These are phyloP conservation scores for Kazachstania bromeliacearum DNA, from an alignment of 805 yeast species.

Conservation along the genomic window DNA sequence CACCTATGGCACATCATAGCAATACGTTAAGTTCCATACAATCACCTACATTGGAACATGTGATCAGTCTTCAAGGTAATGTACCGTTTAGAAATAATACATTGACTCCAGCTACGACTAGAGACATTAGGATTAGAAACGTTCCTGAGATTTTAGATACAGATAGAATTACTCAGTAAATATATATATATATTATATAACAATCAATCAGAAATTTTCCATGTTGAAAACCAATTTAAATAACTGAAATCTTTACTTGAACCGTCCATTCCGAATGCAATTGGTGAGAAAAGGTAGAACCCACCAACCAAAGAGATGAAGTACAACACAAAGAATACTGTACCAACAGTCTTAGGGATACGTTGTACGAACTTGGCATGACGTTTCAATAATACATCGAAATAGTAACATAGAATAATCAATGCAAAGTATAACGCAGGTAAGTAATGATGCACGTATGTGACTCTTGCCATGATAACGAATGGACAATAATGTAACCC, in stretches of 20 bases:
- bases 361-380: constrained; percentile 2
- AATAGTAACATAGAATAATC: constrained; percentile 44
- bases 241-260: constrained; percentile 33
- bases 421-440: constrained; percentile 89
- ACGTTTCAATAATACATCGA: constrained; percentile 36
- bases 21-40: constrained; percentile 9
- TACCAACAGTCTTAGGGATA: constrained; percentile 25
- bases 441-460: constrained; percentile 91
- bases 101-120: constrained; percentile 28
- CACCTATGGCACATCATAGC: constrained; percentile 23
- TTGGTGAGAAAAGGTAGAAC: constrained; percentile 52
- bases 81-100: constrained; percentile 17
- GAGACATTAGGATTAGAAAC: constrained; percentile 16
- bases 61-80: constrained; percentile 27
- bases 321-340: constrained; percentile 32
- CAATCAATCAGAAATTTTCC: constrained; percentile 35
- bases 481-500: constrained; percentile 82
- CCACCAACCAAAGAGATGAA: constrained; percentile 39
- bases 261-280: constrained; percentile 62
- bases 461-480: constrained; percentile 90
- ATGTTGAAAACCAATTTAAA: constrained; percentile 39
- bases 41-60: constrained; percentile 20
- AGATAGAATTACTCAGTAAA: constrained; percentile 28
- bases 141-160: constrained; percentile 23
- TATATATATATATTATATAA: background rate